Conservation (phyloP, 129 eudicot genomes). For the Calendula officinalis region DNA sequence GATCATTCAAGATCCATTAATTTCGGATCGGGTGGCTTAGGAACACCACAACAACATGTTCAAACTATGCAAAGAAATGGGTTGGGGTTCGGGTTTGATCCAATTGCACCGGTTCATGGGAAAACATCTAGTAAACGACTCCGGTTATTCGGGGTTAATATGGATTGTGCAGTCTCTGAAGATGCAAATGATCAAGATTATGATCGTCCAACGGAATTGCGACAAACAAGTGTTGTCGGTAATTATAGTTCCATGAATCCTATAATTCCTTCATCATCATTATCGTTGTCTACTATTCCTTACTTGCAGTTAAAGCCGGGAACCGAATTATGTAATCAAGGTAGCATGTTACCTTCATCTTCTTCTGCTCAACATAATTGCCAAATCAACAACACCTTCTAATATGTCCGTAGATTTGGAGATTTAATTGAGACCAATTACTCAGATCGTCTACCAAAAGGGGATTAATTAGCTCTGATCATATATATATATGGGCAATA, state of each 20-base stretch:
- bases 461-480: neutral
- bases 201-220: constrained; percentile 30
- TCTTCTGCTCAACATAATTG: constrained; percentile 29
- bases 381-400: constrained; percentile 20
- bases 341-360: neutral
- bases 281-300: constrained; percentile 36
- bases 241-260: neutral
- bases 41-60: constrained; percentile 17
- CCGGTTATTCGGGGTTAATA: constrained; percentile 87
- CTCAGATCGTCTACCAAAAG: neutral
- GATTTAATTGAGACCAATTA: constrained; percentile 31
- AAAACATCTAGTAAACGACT: constrained; percentile 68
- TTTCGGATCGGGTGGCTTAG: constrained; percentile 24
- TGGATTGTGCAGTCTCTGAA: constrained; percentile 64
- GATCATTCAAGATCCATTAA: constrained; percentile 39
- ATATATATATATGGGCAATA: constrained; percentile 8
- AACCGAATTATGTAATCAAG: constrained; percentile 20
- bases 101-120: constrained; percentile 42
- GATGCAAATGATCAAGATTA: constrained; percentile 32
- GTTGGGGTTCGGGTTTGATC: constrained; percentile 30
- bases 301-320: constrained; percentile 40
- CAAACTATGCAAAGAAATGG: constrained; percentile 31
- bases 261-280: constrained; percentile 4
- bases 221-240: constrained; percentile 18
- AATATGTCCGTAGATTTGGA: constrained; percentile 65